Evolutionary conservation across 2,329 filamentous ascomycete genomes (phyloP), one percentile per base, ranked within the genome.

Genomic region (Furcasterigmium sp.): DNA sequence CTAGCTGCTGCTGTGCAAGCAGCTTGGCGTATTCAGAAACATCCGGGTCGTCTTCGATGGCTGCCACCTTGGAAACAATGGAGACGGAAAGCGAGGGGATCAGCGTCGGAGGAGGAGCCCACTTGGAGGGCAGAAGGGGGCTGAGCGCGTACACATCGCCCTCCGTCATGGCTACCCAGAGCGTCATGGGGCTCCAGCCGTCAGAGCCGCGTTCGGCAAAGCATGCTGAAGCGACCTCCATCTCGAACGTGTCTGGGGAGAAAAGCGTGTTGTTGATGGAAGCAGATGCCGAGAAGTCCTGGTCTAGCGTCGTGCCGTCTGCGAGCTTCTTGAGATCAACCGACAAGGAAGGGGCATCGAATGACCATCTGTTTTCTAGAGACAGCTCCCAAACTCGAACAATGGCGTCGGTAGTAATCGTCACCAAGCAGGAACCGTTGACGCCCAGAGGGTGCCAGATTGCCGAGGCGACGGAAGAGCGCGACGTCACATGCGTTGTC

Each of bases 141-240:
- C 91, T 96, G 8, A 98, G 70, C 2, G 91, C 91, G 58, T 98
- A 98, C 6, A 97, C 78, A 57, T 96, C 91, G 4, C 93, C 93
- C 46, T 89, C 86, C 29, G 82, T 81, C 86, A 96, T 98, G n/a
- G 91, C 90, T 41, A 97, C 71, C 88, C 91, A 98, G 10, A 98
- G 73, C 1, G 93, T 97, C 87, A 96, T 96, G 9, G 91, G 82
- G 8, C 90, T 87, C 93, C 93, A 98, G 42, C 90, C 90, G 13
- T 90, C 91, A 7, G 78, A 78, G 28, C 72, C 73, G 50, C 75
- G 73, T 11, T 69, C 70, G 28, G 76, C 72, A 67, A 98, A 98
- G 59, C 83, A 87, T 40, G 91, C 90, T 2, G 91, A 84, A 4
- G 90, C 89, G 18, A 95, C 89, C 57, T 96, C 87, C 84, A 98